Base-by-base conservation (phyloP, 306 rosid genomes). In the Ammopiptanthus mongolicus region DNA sequence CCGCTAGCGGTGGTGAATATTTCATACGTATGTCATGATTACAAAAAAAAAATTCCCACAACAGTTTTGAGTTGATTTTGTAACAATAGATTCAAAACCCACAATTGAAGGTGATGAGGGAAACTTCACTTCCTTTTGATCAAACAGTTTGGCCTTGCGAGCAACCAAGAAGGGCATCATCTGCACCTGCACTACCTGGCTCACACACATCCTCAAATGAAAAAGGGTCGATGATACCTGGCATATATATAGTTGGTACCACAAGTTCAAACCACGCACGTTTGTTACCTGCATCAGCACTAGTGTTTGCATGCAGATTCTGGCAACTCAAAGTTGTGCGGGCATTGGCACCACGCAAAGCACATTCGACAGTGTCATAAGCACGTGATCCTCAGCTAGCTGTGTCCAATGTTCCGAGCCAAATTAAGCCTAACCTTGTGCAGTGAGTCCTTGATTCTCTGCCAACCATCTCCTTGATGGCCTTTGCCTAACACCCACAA, bases 291-390 rank as follows among this genome's bases (percentile, higher is more conserved):
- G 15, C 21, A 8, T 52, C 61, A 17, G 6, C 23, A 5, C 63
- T 19, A 2, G 25, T 5, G 50, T 37, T 1, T n/a, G n/a, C n/a
- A n/a, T 29, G 48, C 57, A 5, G 80, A 28, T 5, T 56, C 51
- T 1, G 81, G 76, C 18, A 76, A 71, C 8, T 81, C 87, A 6
- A 87, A 87, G 81, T 86, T 86, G 61, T 85, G 0, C 90, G 81
- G 0, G 90, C 87, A 0, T n/a, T n/a, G n/a, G n/a, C n/a, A n/a
- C n/a, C n/a, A n/a, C n/a, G n/a, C n/a, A n/a, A n/a, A n/a, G n/a
- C n/a, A n/a, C n/a, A n/a, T n/a, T n/a, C n/a, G n/a, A 88, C 86
- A 0, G 70, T 42, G 8, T 80, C 87, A 0, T 88, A 85, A 0
- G 89, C 87, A 1, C 85, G 74, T 1, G n/a, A n/a, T n/a, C n/a